Evolutionary conservation across 257 asterid genomes (phyloP), one percentile per base, ranked within the genome.

Genomic region (Plectranthus barbatus): DNA sequence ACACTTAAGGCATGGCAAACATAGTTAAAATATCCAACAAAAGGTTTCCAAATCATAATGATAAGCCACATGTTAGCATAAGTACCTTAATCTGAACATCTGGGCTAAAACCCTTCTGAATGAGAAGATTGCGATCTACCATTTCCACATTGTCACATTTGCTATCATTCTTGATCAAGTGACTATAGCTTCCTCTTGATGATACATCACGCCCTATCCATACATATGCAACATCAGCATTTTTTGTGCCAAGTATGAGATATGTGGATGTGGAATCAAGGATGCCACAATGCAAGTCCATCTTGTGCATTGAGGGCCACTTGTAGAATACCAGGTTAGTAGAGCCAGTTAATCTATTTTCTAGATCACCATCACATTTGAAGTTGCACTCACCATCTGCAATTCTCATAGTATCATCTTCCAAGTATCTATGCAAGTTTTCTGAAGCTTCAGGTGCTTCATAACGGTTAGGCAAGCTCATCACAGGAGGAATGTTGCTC

Each of bases 301-400:
- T 19, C 71, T 73, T 71, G 49, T 42, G 59, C 83, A 78, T 67
- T 9, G 81, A 79, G 66, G 84, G 86, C 79, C 94, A 79, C 56
- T 71, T 73, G 62, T 80, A 75, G 50, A 83, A 47, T 46, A 67
- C 74, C 40, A 71, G 23, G 64, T 64, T 67, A 81, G 69, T 50
- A 39, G 66, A 31, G 45, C 49, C 76, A 18, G 67, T 68, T 20
- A 66, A 17, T 57, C 40, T 62, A 59, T 65, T 52, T 18, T 66
- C 44, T 56, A 51, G 26, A 52, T 64, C 75, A 64, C 50, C 73
- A 54, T 76, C 76, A 5, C 44, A 46, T 8, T 62, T 59, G 39
- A 69, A 54, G 69, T 69, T 71, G 62, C 57, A 62, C 54, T 75
- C 80, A 37, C 72, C 70, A 70, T 76, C 81, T 21, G 45, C 46